phyloP scores from a whole-genome alignment of 1,139 yeast genomes.

The Hansenula sp. region DNA sequence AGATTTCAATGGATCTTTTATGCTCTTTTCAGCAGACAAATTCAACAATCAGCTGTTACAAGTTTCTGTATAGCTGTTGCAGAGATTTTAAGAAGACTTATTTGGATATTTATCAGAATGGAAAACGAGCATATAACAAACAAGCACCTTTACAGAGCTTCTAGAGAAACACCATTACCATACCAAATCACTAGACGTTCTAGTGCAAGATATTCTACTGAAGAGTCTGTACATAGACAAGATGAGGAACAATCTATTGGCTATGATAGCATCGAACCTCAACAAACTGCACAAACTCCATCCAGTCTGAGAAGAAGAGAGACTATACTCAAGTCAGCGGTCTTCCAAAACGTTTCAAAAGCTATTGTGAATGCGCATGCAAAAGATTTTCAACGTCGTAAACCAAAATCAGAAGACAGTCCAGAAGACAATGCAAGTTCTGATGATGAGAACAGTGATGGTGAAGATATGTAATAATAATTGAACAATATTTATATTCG shows the following conservation, averaged over 20 bases:
- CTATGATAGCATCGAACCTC: constrained; percentile 2
- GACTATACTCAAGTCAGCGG: constrained; percentile 25
- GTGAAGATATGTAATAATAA: constrained; percentile 16
- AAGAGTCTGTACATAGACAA: too few relatives aligned
- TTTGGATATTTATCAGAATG: constrained; percentile 90
- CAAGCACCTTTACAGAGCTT: constrained; percentile 78
- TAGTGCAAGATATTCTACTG: background rate
- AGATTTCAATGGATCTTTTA: constrained; percentile 93
- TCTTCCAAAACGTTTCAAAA: constrained; percentile 48
- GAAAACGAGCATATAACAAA: constrained; percentile 95
- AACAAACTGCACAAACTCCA: background rate
- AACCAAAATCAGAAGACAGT: constrained; percentile 23
- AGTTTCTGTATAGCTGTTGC: constrained; percentile 80
- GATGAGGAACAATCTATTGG: constrained; percentile 10
- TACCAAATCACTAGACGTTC: constrained; percentile 42
- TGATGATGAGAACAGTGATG: constrained; percentile 30
- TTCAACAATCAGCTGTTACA: constrained; percentile 88
- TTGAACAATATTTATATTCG: constrained; percentile 18
- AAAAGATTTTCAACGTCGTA: constrained; percentile 72
- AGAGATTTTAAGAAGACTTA: constrained; percentile 73
- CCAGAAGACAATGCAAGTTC: constrained; percentile 31
- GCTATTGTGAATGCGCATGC: constrained; percentile 78
- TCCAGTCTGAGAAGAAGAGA: constrained; percentile 12
- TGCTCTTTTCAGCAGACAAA: constrained; percentile 58
- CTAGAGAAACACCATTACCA: constrained; percentile 83